Conservation (phyloP, 345 rosid species). For the Combretum micranthum region DNA sequence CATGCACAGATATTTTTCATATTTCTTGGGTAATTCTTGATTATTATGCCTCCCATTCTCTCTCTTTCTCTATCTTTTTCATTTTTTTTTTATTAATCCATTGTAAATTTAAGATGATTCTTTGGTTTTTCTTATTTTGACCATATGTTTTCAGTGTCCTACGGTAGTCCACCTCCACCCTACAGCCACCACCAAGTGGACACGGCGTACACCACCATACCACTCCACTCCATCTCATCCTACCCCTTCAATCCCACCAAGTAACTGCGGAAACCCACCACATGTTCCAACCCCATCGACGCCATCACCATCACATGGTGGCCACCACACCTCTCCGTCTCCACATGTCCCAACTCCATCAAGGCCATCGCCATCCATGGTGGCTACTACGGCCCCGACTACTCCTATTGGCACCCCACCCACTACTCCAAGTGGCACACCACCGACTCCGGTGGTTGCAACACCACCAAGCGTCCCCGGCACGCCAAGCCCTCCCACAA, state of each 20-base stretch:
- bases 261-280: constrained; percentile 8
- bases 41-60: too few relatives aligned
- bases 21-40: too few relatives aligned
- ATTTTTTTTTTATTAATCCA: too few relatives aligned
- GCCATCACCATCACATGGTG: too few relatives aligned
- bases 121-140: too few relatives aligned
- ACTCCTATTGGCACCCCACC: constrained; percentile 10
- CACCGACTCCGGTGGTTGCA: constrained; percentile 39
- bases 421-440: constrained; percentile 10
- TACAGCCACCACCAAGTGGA: constrained; percentile 2
- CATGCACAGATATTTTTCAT: too few relatives aligned
- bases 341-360: too few relatives aligned
- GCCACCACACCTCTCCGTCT: too few relatives aligned
- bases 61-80: too few relatives aligned
- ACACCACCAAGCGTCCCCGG: constrained; percentile 53
- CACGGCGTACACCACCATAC: constrained; percentile 9
- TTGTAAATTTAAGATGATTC: too few relatives aligned
- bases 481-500: constrained; percentile 29
- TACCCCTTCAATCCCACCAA: background rate
- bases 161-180: constrained; percentile 15
- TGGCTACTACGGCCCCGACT: constrained; percentile 39
- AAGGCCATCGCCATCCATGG: too few relatives aligned
- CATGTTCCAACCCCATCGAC: too few relatives aligned
- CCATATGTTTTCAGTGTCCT: constrained; percentile 34
- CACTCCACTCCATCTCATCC: constrained; percentile 9